Conservation (phyloP, 345 rosid species). For the Corchorus olitorius region DNA sequence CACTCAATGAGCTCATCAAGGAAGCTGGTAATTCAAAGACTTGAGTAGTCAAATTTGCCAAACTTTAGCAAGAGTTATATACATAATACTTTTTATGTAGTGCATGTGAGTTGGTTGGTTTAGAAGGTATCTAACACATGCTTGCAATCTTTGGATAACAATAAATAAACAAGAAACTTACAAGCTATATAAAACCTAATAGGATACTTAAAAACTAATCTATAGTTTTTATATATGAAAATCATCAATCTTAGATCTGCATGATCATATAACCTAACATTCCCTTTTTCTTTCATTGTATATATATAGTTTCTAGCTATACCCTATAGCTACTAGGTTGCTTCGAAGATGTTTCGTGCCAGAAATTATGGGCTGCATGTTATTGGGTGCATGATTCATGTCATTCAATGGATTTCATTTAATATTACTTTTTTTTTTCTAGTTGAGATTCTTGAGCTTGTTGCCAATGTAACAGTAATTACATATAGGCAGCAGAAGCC, state of each 20-base stretch:
- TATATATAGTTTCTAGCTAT: conserved; percentile 1
- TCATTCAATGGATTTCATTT: background rate
- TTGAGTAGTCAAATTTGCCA: background rate
- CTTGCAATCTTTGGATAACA: conserved; percentile 22
- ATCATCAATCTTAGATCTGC: conserved; percentile 34
- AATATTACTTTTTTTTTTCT: background rate
- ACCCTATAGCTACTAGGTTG: background rate
- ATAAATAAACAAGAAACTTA: conserved; percentile 11
- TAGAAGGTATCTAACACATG: conserved; percentile 43
- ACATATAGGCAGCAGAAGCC: background rate
- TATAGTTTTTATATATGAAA: conserved; percentile 3
- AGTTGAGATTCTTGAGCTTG: background rate
- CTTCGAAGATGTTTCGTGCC: conserved; percentile 25
- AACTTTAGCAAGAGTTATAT: background rate
- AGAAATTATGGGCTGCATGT: conserved; percentile 43
- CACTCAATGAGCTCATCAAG: background rate
- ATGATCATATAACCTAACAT: conserved; percentile 35
- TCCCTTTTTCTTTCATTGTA: background rate
- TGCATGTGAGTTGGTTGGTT: conserved; percentile 41
- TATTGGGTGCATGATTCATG: conserved; percentile 24
- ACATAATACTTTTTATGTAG: conserved; percentile 11
- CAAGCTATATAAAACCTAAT: no score
- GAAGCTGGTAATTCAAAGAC: background rate
- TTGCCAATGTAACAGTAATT: background rate
- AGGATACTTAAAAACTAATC: no score